A percentile compares a stretch with the other conserved stretches of the same genome.
Evolutionary conservation across 164 flowering plant genomes (phyloP).

Genomic region (Macadamia tetraphylla): DNA sequence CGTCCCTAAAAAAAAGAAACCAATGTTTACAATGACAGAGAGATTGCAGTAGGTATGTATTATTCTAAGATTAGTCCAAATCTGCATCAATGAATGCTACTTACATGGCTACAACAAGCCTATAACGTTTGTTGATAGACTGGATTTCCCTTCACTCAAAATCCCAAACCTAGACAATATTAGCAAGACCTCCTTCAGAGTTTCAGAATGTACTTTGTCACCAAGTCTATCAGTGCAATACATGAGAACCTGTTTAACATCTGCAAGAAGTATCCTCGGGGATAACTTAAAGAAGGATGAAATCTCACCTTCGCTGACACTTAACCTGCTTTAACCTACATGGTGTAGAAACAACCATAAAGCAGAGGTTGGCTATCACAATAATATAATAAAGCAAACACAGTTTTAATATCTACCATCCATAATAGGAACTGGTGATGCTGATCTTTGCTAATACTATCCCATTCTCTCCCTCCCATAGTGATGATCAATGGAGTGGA

Average conservation of each 20-base stretch:
- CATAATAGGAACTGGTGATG: slow-evolving; percentile 18
- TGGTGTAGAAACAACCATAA: background rate
- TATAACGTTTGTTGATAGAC: too few relatives aligned
- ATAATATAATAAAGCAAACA: background rate
- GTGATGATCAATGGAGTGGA: slow-evolving; percentile 35
- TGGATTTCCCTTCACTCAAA: background rate
- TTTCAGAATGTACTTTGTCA: slow-evolving; percentile 73
- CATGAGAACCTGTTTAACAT: slow-evolving; percentile 81
- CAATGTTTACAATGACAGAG: too few relatives aligned
- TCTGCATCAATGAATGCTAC: too few relatives aligned
- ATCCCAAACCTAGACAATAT: slow-evolving; percentile 57
- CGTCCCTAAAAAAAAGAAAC: too few relatives aligned
- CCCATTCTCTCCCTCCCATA: slow-evolving; percentile 1
- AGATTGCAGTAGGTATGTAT: too few relatives aligned
- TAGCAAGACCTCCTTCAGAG: slow-evolving; percentile 83
- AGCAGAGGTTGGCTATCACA: background rate
- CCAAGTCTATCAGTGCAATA: slow-evolving; percentile 84
- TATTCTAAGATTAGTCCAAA: too few relatives aligned
- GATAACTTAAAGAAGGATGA: background rate
- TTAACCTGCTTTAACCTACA: slow-evolving; percentile 72
- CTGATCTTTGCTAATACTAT: background rate
- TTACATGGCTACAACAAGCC: too few relatives aligned
- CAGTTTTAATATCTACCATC: too few relatives aligned
- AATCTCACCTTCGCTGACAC: slow-evolving; percentile 62
- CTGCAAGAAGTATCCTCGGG: slow-evolving; percentile 22